Conservation (phyloP, 1,284 basidiomycete species). For the Melampsora larici-populina region DNA sequence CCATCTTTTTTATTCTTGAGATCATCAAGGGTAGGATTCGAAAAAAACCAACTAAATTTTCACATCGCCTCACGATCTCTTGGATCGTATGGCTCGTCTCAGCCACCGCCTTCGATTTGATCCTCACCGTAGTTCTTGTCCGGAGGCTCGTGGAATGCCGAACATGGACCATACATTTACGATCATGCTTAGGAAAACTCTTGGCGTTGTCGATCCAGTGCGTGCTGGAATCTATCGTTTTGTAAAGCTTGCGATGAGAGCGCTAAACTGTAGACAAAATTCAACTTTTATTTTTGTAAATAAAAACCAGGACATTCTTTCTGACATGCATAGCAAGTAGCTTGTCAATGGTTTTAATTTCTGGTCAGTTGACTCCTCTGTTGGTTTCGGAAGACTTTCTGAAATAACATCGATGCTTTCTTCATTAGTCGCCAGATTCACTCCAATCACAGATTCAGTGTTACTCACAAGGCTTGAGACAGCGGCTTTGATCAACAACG, state of each 20-base stretch:
- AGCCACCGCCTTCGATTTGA: conserved; percentile 24
- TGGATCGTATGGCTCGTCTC: conserved; percentile 24
- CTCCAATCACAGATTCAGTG: conserved; percentile 2
- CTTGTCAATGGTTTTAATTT: too few relatives aligned
- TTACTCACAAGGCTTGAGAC: conserved; percentile 8
- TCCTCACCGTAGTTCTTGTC: neutral
- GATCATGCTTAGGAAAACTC: too few relatives aligned
- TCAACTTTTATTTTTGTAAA: too few relatives aligned
- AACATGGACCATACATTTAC: conserved; percentile 10
- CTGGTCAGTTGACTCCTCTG: too few relatives aligned
- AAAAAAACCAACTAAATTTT: conserved; percentile 16
- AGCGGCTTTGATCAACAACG: conserved; percentile 25
- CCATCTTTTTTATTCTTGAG: neutral
- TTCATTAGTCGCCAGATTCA: conserved; percentile 4
- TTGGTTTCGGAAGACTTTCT: too few relatives aligned
- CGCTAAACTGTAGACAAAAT: too few relatives aligned
- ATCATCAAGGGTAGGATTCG: conserved; percentile 6
- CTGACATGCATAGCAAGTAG: too few relatives aligned
- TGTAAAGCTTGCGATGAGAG: too few relatives aligned
- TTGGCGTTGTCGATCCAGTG: too few relatives aligned
- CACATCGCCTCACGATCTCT: conserved; percentile 18
- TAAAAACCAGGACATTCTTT: too few relatives aligned
- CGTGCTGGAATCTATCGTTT: too few relatives aligned
- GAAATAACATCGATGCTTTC: neutral
- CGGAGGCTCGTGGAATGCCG: conserved; percentile 16